Percentiles rank a stretch among this genome's conserved stretches.
Evolutionary conservation across 1,284 basidiomycete species (phyloP).

Genomic region (Moniliophthora roreri): DNA sequence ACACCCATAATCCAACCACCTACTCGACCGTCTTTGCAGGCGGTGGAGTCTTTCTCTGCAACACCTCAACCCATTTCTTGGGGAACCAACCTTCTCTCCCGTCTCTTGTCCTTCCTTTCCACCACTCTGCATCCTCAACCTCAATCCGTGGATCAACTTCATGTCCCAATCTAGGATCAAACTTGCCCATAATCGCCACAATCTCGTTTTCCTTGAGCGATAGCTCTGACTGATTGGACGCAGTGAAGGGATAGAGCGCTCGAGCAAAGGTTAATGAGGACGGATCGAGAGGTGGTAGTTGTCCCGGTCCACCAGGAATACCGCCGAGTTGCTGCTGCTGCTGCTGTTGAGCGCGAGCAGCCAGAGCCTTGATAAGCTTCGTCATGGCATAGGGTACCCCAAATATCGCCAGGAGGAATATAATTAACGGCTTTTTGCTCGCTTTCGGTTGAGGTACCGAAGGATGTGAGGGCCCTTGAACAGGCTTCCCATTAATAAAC

Average conservation of each 20-base stretch:
- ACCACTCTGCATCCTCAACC: slow-evolving; percentile 83
- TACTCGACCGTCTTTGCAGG: not conserved
- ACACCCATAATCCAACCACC: too few relatives aligned
- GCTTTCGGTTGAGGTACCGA: slow-evolving; percentile 51
- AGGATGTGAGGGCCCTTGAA: slow-evolving; percentile 51
- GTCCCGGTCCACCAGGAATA: slow-evolving; percentile 18
- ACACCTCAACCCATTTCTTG: slow-evolving; percentile 80
- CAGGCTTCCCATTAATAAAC: slow-evolving; percentile 65
- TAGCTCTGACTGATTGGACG: slow-evolving; percentile 78
- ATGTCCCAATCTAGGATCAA: slow-evolving; percentile 68
- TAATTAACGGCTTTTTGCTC: slow-evolving; percentile 87
- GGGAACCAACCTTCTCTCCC: slow-evolving; percentile 98
- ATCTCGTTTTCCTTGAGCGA: slow-evolving; percentile 89
- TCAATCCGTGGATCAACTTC: slow-evolving; percentile 75
- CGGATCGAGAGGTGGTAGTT: slow-evolving; percentile 66
- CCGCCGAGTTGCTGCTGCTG: slow-evolving; percentile 29
- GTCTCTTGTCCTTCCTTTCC: slow-evolving; percentile 93
- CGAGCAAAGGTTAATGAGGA: slow-evolving; percentile 85
- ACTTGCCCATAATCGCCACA: slow-evolving; percentile 87
- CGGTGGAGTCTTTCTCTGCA: slow-evolving; percentile 7
- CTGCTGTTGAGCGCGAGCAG: slow-evolving; percentile 59
- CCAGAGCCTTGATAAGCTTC: slow-evolving; percentile 81
- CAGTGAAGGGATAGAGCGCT: slow-evolving; percentile 80
- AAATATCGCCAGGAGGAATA: slow-evolving; percentile 95
- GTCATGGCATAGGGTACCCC: slow-evolving; percentile 96